A percentile compares a stretch with the other conserved stretches of the same genome.
phyloP scores from a whole-genome alignment of 306 rosid species.

The Quercus berberidifolia region DNA sequence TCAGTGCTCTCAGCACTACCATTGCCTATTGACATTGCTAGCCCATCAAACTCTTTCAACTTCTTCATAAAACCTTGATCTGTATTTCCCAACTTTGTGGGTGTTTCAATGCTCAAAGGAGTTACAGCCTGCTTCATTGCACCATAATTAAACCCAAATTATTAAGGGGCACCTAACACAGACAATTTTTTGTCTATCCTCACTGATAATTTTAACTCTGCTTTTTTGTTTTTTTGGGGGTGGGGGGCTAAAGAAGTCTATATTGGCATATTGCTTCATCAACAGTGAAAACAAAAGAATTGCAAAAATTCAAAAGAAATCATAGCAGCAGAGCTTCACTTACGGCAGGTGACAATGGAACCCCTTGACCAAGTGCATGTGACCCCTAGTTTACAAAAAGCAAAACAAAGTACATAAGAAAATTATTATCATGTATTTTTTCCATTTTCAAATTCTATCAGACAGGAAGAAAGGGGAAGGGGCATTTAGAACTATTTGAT shows the following conservation, averaged over 20 bases:
- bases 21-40: slow-evolving; percentile 91
- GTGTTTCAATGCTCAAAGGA: slow-evolving; percentile 59
- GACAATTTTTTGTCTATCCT: background rate
- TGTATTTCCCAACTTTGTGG: slow-evolving; percentile 73
- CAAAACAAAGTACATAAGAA: slow-evolving; percentile 15
- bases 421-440: background rate
- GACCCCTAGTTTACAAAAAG: slow-evolving; percentile 49
- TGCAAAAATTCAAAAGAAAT: slow-evolving; percentile 5
- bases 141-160: slow-evolving; percentile 19
- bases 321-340: slow-evolving; percentile 27
- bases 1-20: slow-evolving; percentile 57
- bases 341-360: slow-evolving; percentile 75
- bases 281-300: background rate
- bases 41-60: slow-evolving; percentile 87
- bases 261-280: background rate
- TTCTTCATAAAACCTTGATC: slow-evolving; percentile 70
- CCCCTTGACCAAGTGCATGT: slow-evolving; percentile 61
- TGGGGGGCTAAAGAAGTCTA: no score
- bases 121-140: slow-evolving; percentile 54
- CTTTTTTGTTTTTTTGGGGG: no score
- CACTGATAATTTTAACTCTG: background rate
- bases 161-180: background rate
- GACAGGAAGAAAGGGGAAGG: background rate
- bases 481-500: slow-evolving; percentile 1
- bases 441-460: background rate